Percentiles rank a stretch among this genome's conserved stretches.
phyloP scores from a whole-genome alignment of 345 rosid species.

The Excoecaria agallocha region DNA sequence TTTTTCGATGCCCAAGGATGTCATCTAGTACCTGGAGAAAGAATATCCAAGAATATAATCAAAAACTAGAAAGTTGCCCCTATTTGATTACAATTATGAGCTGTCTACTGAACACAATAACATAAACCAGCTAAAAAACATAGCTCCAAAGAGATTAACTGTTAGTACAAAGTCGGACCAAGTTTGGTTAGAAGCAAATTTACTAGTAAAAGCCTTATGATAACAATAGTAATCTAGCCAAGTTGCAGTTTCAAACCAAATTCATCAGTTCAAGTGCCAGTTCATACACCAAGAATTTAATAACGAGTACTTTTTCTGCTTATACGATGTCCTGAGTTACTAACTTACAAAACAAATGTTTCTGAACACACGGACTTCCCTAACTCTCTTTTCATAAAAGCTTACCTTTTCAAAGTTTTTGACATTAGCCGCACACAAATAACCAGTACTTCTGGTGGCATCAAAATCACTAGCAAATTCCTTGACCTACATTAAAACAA shows the following conservation, averaged over 20 bases:
- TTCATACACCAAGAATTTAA: not conserved
- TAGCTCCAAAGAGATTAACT: not conserved
- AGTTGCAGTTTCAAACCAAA: not conserved
- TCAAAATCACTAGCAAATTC: constrained; percentile 64
- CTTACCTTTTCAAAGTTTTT: constrained; percentile 77
- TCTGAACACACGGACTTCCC: not conserved
- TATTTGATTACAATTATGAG: not conserved
- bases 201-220: not conserved
- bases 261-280: not conserved
- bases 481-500: constrained; percentile 49
- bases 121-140: not conserved
- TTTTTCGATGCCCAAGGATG: constrained; percentile 48
- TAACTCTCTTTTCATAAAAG: not conserved
- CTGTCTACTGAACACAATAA: not conserved
- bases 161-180: not conserved
- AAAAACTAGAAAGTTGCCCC: constrained; percentile 3
- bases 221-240: not conserved
- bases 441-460: constrained; percentile 84
- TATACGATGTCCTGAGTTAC: not conserved
- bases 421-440: constrained; percentile 84
- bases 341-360: not conserved
- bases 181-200: not conserved
- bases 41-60: constrained; percentile 1
- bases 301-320: not conserved
- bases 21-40: constrained; percentile 61